A percentile compares a stretch with the other conserved stretches of the same genome.
Conservation (phyloP, 2,329 filamentous ascomycete species). For the Epichloe typhina region DNA sequence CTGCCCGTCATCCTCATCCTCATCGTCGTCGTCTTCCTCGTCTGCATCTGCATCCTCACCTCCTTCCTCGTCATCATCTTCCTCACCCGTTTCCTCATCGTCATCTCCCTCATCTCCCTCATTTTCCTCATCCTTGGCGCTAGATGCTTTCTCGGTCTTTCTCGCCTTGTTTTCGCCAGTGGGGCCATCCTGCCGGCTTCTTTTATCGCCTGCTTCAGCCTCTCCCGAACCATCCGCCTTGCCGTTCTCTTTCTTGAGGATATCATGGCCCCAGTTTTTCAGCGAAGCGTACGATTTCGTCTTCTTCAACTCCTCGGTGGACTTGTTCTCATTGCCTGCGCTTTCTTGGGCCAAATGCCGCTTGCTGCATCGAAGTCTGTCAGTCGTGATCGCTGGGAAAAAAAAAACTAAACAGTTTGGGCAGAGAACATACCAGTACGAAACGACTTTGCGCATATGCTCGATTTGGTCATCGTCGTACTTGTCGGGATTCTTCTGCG, state of each 20-base stretch:
- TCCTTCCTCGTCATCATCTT: slow-evolving; percentile 1
- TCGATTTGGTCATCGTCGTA: slow-evolving; percentile 42
- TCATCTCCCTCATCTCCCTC: slow-evolving; percentile 4
- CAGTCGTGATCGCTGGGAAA: background rate
- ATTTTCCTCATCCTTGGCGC: background rate
- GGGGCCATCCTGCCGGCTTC: slow-evolving; percentile 12
- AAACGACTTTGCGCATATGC: slow-evolving; percentile 50
- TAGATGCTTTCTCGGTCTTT: slow-evolving; percentile 12
- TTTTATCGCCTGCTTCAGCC: slow-evolving; percentile 15
- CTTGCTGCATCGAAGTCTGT: slow-evolving; percentile 27
- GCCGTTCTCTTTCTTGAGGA: slow-evolving; percentile 26
- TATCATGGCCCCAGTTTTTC: slow-evolving; percentile 50
- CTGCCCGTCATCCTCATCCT: background rate
- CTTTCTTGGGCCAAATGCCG: slow-evolving; percentile 53
- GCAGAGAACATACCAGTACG: slow-evolving; percentile 34
- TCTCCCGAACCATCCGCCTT: slow-evolving; percentile 6
- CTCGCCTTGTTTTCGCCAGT: slow-evolving; percentile 19
- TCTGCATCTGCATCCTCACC: slow-evolving; percentile 1
- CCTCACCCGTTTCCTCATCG: slow-evolving; percentile 2
- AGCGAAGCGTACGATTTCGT: slow-evolving; percentile 43
- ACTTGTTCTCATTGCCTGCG: slow-evolving; percentile 40
- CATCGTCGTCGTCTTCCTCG: too few relatives aligned
- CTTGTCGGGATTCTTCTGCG: slow-evolving; percentile 38
- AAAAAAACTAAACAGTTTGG: background rate
- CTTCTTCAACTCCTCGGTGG: slow-evolving; percentile 29